Percentiles rank a stretch among this genome's conserved stretches.
Evolutionary conservation across 2,329 filamentous ascomycete species (phyloP).

Genomic region (Blastomyces silverae): DNA sequence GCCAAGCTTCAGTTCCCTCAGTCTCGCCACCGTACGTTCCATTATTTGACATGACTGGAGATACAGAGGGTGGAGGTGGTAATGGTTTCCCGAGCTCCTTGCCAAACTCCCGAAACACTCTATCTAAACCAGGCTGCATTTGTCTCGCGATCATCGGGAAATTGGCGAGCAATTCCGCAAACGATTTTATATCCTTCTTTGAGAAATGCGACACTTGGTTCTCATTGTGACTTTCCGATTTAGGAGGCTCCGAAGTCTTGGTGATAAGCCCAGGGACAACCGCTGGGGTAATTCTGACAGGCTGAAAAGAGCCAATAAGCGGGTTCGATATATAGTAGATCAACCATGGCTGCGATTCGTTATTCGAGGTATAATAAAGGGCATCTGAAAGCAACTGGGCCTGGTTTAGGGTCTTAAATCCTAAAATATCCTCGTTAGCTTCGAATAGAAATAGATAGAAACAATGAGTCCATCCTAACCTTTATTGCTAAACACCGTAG

Average conservation of each 20-base stretch:
- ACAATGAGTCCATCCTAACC: conserved; percentile 47
- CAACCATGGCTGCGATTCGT: conserved; percentile 88
- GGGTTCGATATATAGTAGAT: conserved; percentile 93
- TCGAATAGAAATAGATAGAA: not conserved
- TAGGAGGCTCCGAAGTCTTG: conserved; percentile 22
- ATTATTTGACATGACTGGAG: conserved; percentile 55
- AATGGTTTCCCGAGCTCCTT: conserved; percentile 77
- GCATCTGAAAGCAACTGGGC: conserved; percentile 77
- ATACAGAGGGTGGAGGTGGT: conserved; percentile 58
- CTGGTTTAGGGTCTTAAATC: conserved; percentile 86
- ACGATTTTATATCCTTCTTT: conserved; percentile 88
- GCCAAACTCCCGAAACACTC: conserved; percentile 81
- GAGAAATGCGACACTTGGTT: conserved; percentile 35
- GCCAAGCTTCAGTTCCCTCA: conserved; percentile 34
- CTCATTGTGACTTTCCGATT: conserved; percentile 25
- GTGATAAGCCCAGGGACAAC: conserved; percentile 43
- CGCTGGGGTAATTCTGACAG: conserved; percentile 64
- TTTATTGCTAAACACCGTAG: conserved; percentile 91
- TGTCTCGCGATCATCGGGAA: conserved; percentile 95
- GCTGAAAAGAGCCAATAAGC: conserved; percentile 74
- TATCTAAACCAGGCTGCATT: conserved; percentile 88
- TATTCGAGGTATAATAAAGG: conserved; percentile 82
- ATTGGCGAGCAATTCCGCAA: conserved; percentile 79
- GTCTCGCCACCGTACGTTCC: conserved; percentile 34
- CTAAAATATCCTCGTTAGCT: conserved; percentile 43